phyloP scores from a whole-genome alignment of 2,329 filamentous ascomycete genomes.

The Thielaviopsis cerberus region DNA sequence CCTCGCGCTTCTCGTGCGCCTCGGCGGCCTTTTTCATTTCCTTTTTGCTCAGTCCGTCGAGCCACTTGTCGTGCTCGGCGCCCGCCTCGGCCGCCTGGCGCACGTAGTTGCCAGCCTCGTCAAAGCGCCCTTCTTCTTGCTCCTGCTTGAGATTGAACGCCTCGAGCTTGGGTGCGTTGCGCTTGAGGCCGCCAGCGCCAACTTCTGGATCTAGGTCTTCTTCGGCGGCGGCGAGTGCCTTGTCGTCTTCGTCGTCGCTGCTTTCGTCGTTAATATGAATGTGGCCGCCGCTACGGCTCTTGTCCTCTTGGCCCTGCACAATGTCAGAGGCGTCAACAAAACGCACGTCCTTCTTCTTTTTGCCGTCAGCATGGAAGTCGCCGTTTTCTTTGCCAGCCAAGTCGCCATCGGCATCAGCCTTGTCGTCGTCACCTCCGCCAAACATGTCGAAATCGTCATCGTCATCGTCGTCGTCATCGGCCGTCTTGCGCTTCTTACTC shows the following conservation, averaged over 20 bases:
- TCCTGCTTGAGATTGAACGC: slow-evolving; percentile 88
- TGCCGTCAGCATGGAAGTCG: slow-evolving; percentile 24
- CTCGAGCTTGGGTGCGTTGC: slow-evolving; percentile 81
- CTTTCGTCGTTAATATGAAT: slow-evolving; percentile 41
- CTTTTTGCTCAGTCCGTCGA: slow-evolving; percentile 82
- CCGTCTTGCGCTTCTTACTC: slow-evolving; percentile 16
- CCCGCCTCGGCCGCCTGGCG: slow-evolving; percentile 79
- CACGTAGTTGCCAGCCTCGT: slow-evolving; percentile 78
- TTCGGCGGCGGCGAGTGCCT: slow-evolving; percentile 52
- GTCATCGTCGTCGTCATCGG: slow-evolving; percentile 24
- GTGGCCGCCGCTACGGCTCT: slow-evolving; percentile 55
- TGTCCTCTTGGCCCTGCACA: slow-evolving; percentile 51
- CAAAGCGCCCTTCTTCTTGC: slow-evolving; percentile 82
- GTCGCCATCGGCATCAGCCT: slow-evolving; percentile 24
- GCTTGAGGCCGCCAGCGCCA: slow-evolving; percentile 76
- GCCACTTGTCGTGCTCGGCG: slow-evolving; percentile 77
- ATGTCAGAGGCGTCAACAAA: slow-evolving; percentile 47
- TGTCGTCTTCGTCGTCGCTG: slow-evolving; percentile 45
- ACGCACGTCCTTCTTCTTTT: slow-evolving; percentile 43
- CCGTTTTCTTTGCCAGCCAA: slow-evolving; percentile 14
- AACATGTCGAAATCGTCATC: slow-evolving; percentile 74
- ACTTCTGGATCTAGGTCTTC: slow-evolving; percentile 73
- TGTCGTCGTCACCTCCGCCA: slow-evolving; percentile 39
- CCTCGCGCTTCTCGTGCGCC: slow-evolving; percentile 70
- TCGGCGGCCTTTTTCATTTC: slow-evolving; percentile 77